Base-by-base conservation (phyloP, 2,329 filamentous ascomycete genomes). In the Orbilia oligospora region DNA sequence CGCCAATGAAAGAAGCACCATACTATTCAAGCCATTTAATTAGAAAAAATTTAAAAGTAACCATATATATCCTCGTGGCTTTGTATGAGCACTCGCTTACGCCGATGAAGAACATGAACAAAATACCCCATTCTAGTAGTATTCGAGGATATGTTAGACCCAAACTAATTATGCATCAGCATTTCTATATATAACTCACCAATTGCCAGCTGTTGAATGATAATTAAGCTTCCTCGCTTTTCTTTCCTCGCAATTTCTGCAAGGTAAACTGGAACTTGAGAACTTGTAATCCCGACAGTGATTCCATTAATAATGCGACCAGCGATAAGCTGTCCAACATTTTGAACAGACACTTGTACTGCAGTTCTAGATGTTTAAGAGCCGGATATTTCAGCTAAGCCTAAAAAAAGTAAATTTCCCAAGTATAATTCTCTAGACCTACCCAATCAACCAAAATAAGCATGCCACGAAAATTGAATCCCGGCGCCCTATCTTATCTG, bases 361-460 rank as follows among this genome's bases (percentile, higher is more conserved):
- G 85, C 58, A 14, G 58, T 64, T 20, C 58, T 64, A 18, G 5
- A n/a, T n/a, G n/a, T 18, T 64, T 30, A 64, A 38, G 9, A n/a
- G n/a, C n/a, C n/a, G n/a, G n/a, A n/a, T n/a, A n/a, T n/a, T 20
- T 20, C 2, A 41, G 14, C 12, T 14, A 4, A n/a, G 44, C 1
- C 36, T n/a, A 18, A 24, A 46, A 41, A 6, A 36, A 36, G 5
- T 36, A 36, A 36, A 8, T 36, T 44, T 41, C 16, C 10, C 3
- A 0, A 46, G 9, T 8, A 16, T 9, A 20, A 46, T 8, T 2
- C 12, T 48, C 14, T 3, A 30, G 14, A 20, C 58, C 2, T 48
- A 64, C 58, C 86, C 87, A 61, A 87, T 80, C 12, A 86, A 85
- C 84, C 86, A 88, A 79, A 87, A 84, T 12, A 85, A 72, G 36